Conservation (phyloP, 768 basidiomycete species). For the Clitopilus hobsonii region DNA sequence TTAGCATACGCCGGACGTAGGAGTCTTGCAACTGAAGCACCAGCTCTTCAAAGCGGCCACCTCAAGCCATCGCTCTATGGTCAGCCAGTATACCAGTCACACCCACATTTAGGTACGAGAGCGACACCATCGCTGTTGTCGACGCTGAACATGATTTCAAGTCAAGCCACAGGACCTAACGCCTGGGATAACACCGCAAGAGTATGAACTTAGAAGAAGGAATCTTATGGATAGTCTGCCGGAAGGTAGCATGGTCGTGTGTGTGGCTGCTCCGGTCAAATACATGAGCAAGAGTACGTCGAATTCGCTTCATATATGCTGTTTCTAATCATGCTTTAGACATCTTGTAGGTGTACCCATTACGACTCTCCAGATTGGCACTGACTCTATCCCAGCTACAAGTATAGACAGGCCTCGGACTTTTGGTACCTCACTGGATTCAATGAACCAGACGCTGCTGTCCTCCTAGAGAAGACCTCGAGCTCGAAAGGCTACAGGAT, state of each 20-base stretch:
- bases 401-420: conserved; percentile 88
- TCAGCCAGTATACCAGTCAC: conserved; percentile 73
- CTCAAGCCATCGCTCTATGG: conserved; percentile 74
- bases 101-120: conserved; percentile 68
- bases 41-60: conserved; percentile 26
- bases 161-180: conserved; percentile 69
- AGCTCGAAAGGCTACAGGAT: conserved; percentile 77
- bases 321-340: conserved; percentile 27
- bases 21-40: conserved; percentile 17
- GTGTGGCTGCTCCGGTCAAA: conserved; percentile 74
- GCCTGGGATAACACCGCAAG: conserved; percentile 70
- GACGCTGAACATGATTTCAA: conserved; percentile 15
- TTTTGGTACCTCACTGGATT: conserved; percentile 98
- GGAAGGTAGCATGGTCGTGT: conserved; percentile 68
- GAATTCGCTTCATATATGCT: conserved; percentile 4
- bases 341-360: conserved; percentile 63
- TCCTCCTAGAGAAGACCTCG: conserved; percentile 75
- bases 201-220: conserved; percentile 71
- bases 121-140: conserved; percentile 14
- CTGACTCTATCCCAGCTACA: conserved; percentile 58
- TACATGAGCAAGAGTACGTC: conserved; percentile 79
- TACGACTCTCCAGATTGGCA: neutral
- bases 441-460: conserved; percentile 86
- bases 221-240: conserved; percentile 73
- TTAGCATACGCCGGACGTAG: neutral